A percentile compares a stretch with the other conserved stretches of the same genome.
Conservation (phyloP, 2,329 filamentous ascomycete species). For the Aspergillus ruber region DNA sequence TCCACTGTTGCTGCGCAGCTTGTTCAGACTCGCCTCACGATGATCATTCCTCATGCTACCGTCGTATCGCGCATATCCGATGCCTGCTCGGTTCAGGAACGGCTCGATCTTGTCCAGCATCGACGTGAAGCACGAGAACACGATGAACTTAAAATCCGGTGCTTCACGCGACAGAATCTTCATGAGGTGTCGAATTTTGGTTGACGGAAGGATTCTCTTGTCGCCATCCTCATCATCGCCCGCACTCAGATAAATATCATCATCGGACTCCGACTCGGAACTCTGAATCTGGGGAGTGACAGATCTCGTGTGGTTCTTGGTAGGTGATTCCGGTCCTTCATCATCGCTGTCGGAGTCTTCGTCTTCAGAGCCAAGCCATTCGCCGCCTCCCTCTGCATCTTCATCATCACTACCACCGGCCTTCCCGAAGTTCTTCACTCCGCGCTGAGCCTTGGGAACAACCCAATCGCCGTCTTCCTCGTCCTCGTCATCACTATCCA, state of each 20-base stretch:
- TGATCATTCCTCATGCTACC: slow-evolving; percentile 90
- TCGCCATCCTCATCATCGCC: slow-evolving; percentile 20
- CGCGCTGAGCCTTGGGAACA: slow-evolving; percentile 61
- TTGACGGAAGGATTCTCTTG: slow-evolving; percentile 55
- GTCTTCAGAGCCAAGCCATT: slow-evolving; percentile 68
- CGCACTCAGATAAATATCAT: slow-evolving; percentile 35
- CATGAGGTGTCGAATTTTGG: slow-evolving; percentile 84
- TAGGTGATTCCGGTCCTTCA: slow-evolving; percentile 25
- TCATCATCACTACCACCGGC: slow-evolving; percentile 83
- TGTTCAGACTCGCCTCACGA: slow-evolving; percentile 76
- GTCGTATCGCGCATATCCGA: slow-evolving; percentile 84
- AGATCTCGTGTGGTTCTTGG: slow-evolving; percentile 8
- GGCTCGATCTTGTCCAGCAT: slow-evolving; percentile 97
- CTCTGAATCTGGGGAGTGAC: slow-evolving; percentile 21
- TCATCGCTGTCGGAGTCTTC: slow-evolving; percentile 58
- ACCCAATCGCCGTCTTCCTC: slow-evolving; percentile 70
- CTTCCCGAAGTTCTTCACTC: slow-evolving; percentile 58
- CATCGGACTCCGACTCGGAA: slow-evolving; percentile 38
- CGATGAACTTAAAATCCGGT: slow-evolving; percentile 86
- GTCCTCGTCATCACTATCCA: slow-evolving; percentile 55
- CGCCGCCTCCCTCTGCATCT: slow-evolving; percentile 78
- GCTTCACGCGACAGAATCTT: slow-evolving; percentile 74
- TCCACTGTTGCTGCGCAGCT: slow-evolving; percentile 64
- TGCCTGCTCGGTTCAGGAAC: slow-evolving; percentile 67
- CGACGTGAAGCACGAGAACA: slow-evolving; percentile 96